Base-by-base conservation (phyloP, 2,329 filamentous ascomycete species). In the Stachybotrys echinatus region DNA sequence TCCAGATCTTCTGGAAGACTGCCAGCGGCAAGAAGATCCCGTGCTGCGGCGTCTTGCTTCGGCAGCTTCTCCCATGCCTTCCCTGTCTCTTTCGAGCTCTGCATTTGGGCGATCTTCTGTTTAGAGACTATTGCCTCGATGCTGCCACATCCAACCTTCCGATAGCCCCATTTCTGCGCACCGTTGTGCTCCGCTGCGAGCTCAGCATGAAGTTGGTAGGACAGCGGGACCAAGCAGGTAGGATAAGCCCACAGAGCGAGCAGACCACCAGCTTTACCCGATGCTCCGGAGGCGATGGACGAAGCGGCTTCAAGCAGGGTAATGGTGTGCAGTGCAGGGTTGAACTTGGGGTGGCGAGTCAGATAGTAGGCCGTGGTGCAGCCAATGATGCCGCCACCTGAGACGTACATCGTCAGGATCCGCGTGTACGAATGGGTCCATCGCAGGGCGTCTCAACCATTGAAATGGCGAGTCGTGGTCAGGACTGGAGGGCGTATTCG, bases 241-340 rank as follows among this genome's bases (percentile, higher is more conserved):
- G 94, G 94, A 63, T 96, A 96, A 1, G 92, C 94, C 91, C 92
- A 97, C 17, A 92, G 75, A 1, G 86, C 94, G 20, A 99, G 78
- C 5, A 99, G 76, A 1, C 94, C 94, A 17, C 94, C 94, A 0
- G 94, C 92, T 71, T 96, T 97, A 39, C 94, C 94, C 8, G 91
- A 96, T 37, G 94, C 92, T 21, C 89, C 92, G n/a, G 89, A 83
- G 6, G 94, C 94, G 55, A 97, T 85, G 42, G 84, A 78, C 19
- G 85, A 80, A 3, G 84, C 84, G 1, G 94, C 91, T 74, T 99
- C 94, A 49, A 97, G 77, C 23, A 99, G 76, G 1, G 88, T 95
- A 60, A 97, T 86, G 48, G 77, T 85, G 66, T 96, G 89, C 48
- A 81, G 80, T 20, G 79, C 70, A 40, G 85, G 83, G 65, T 94